Base-by-base conservation (phyloP, 2,329 filamentous ascomycete species). In the Fusarium hostae region DNA sequence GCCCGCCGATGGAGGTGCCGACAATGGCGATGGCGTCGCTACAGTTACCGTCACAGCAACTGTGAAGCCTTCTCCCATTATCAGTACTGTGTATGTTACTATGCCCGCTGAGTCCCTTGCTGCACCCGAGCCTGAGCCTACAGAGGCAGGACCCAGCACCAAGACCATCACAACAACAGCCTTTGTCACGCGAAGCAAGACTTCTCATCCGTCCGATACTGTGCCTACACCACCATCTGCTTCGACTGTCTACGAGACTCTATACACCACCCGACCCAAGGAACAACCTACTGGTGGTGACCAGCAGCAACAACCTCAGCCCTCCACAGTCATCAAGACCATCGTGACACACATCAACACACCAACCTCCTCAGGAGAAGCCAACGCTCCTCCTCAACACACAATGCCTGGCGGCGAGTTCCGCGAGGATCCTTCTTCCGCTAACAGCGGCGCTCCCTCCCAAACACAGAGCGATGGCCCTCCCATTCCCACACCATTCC, bases 11-110 rank as follows among this genome's bases (percentile, higher is more conserved):
- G 62, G 73, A 70, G 67, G 56, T 37, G 57, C 72, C n/a, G 32
- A 52, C 8, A 45, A 54, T 44, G 63, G 57, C 43, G 68, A 45
- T 26, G 63, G 61, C 43, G 60, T 68, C 50, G 67, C 75, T 47
- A 79, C 80, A 12, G 76, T 79, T 35, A 77, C 74, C 10, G 80
- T 81, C 40, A 81, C 83, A 13, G 77, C 81, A 63, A 85, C 83
- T 2, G 79, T 82, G 48, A 77, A 78, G 11, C 78, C 82, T 3
- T 79, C 78, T n/a, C 82, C 83, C 3, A 77, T 83, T 12, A 65
- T 81, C n/a, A 81, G 79, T 1, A 78, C 81, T 26, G 80, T 81
- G 64, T 77, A 76, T 51, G 68, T 74, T 28, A 85, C 82, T n/a
- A 75, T 82, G 18, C 81, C 79, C 12, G 76, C 78, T 22, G 62